Percentiles rank a stretch among this genome's conserved stretches.
Conservation (phyloP, 164 flowering plant species). For the Amborella trichopoda region DNA sequence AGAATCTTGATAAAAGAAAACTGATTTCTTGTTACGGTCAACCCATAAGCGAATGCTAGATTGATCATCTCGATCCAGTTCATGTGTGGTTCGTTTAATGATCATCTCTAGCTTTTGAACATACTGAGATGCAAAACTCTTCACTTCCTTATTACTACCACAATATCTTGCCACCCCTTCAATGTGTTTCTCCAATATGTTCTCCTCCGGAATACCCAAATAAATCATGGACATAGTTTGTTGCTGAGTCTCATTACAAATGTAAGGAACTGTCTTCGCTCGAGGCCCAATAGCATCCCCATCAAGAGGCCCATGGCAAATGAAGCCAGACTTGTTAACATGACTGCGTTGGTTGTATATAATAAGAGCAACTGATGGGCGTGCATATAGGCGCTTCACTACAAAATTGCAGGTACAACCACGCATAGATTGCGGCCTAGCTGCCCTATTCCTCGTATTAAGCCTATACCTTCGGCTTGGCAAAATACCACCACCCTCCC, state of each 20-base stretch:
- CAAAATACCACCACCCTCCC: conserved; percentile 82
- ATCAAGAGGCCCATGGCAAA: conserved; percentile 96
- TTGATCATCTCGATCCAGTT: conserved; percentile 91
- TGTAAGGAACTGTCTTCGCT: conserved; percentile 77
- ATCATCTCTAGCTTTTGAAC: conserved; percentile 91
- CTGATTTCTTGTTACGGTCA: conserved; percentile 67
- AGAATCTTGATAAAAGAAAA: conserved; percentile 75
- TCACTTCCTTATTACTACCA: conserved; percentile 56
- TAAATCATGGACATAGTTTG: conserved; percentile 97
- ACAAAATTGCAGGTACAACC: conserved; percentile 89
- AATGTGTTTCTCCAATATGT: conserved; percentile 79
- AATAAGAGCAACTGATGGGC: conserved; percentile 73
- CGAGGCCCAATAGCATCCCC: conserved; percentile 97
- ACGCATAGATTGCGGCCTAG: conserved; percentile 97
- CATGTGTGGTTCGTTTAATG: conserved; percentile 80
- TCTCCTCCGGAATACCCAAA: conserved; percentile 89
- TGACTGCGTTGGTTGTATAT: conserved; percentile 82
- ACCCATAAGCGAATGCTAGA: conserved; percentile 88
- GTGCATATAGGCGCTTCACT: conserved; percentile 86
- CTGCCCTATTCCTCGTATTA: conserved; percentile 91
- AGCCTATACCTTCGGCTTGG: conserved; percentile 87
- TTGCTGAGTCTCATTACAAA: conserved; percentile 81
- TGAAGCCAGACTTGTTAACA: conserved; percentile 76
- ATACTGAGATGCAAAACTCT: conserved; percentile 75
- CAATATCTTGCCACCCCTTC: conserved; percentile 80